These are phyloP conservation scores for Trichoderma semiorbis DNA, from an alignment of 2,329 filamentous ascomycete species.

Conservation along the genomic window DNA sequence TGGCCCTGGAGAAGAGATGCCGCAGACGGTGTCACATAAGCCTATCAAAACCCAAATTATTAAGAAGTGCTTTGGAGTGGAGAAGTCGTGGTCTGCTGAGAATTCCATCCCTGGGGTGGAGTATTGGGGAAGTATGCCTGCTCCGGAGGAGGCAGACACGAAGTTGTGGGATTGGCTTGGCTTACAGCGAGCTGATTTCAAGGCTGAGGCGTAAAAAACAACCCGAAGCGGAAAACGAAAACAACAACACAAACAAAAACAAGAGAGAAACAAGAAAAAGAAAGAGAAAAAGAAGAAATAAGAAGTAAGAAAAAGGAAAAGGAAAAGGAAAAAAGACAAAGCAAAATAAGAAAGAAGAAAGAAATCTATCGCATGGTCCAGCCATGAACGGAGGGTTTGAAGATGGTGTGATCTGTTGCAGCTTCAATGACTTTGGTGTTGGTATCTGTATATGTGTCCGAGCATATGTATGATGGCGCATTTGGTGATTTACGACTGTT, in stretches of 20 bases:
- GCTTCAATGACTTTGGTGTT: neutral
- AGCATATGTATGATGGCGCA: neutral
- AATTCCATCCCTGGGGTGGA: slow-evolving; percentile 19
- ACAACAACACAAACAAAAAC: neutral
- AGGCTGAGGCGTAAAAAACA: neutral
- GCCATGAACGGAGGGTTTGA: neutral
- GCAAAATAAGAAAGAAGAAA: too few relatives aligned
- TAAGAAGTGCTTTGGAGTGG: slow-evolving; percentile 19
- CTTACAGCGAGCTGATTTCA: slow-evolving; percentile 14
- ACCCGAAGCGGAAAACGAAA: neutral
- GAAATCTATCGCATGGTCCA: neutral
- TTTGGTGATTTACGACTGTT: neutral
- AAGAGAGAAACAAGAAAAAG: neutral
- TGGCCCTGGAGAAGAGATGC: slow-evolving; percentile 19
- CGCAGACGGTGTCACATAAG: slow-evolving; percentile 21
- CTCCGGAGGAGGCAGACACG: slow-evolving; percentile 7
- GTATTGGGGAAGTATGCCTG: slow-evolving; percentile 10
- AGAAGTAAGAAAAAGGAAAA: too few relatives aligned
- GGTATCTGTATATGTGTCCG: neutral
- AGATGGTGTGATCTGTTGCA: neutral
- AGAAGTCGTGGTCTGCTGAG: slow-evolving; percentile 16
- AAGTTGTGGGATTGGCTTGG: slow-evolving; percentile 20
- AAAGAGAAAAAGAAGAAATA: neutral
- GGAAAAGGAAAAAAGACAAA: neutral
- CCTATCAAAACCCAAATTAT: slow-evolving; percentile 19